Base-by-base conservation (phyloP, 352 stramenopile species). In the Pythium monospermum region DNA sequence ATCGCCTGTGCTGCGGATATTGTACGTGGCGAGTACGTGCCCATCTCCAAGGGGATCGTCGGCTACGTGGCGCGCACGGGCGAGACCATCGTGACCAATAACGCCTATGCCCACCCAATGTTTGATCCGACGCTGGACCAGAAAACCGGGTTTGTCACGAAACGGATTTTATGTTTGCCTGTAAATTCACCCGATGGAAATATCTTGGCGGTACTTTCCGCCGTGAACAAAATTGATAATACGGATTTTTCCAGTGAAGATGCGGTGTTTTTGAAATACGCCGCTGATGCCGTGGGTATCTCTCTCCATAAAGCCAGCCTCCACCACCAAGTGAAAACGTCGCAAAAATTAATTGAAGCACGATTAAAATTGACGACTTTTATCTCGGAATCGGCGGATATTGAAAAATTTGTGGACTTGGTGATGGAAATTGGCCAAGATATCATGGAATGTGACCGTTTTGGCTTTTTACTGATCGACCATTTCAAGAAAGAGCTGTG, bases 401-500 rank as follows among this genome's bases (percentile, higher is more conserved):
- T 88, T 36, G 72, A 83, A 12, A 59, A 64, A 30, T 85, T 88
- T 27, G 76, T 82, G 36, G 65, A 86, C 22, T 58, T 88, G 41
- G 75, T 88, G 21, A 85, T 86, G 72, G 69, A 81, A 18, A 61
- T 83, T n/a, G 77, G 77, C 22, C 85, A 86, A 31, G 69, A 83
- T 11, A 80, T 88, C 39, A 88, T 88, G 74, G 69, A 77, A 6
- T 88, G 76, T 39, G 76, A 85, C 39, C 76, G 76, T 41, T 88
- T 88, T 36, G 76, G 76, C 0, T 60, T 88, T 21, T 37, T 88
- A 18, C 73, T 88, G 36, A 80, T 85, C 11, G 76, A 88, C 23
- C 76, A 88, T 40, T 76, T 88, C 50, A 88, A 88, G 43, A 76
- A 85, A 36, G 76, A 88, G 46, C 68, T 88, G 38, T 88, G 76